Evolutionary conservation across 345 rosid species (phyloP).

Genomic region (Kandelia obovata): DNA sequence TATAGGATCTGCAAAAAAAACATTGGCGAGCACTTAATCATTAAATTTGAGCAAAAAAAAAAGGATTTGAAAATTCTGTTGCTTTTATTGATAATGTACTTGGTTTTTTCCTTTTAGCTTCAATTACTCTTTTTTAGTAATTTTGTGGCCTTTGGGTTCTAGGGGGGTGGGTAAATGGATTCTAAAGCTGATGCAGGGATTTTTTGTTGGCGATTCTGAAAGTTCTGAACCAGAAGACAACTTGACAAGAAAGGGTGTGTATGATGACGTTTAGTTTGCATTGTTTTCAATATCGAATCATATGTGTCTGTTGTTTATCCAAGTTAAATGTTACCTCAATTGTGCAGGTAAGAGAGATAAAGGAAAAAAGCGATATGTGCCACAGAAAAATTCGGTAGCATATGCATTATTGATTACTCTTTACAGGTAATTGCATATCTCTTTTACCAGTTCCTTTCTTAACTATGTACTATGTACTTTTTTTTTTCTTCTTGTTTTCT

Average conservation of each 20-base stretch:
- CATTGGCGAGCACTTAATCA: no score
- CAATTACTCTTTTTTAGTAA: background rate
- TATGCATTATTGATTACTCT: conserved; percentile 78
- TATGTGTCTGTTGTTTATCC: conserved; percentile 1
- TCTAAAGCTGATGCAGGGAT: conserved; percentile 58
- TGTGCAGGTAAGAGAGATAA: conserved; percentile 48
- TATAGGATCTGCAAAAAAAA: no score
- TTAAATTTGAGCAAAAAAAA: no score
- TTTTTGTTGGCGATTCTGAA: conserved; percentile 42
- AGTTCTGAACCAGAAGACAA: conserved; percentile 54
- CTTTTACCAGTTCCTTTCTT: background rate
- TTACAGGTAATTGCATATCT: conserved; percentile 48
- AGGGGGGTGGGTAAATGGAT: conserved; percentile 97
- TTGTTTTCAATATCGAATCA: conserved; percentile 14
- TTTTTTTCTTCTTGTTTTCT: background rate
- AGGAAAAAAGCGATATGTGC: conserved; percentile 56
- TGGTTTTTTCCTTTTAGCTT: background rate
- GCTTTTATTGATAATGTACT: background rate
- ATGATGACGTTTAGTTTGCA: conserved; percentile 4
- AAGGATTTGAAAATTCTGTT: no score
- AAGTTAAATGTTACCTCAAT: background rate
- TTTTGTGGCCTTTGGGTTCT: conserved; percentile 18
- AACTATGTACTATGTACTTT: background rate
- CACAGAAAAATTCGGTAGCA: conserved; percentile 76
- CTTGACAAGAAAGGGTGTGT: conserved; percentile 37